phyloP scores from a whole-genome alignment of 257 asterid genomes.

The Euphrasia confusa region DNA sequence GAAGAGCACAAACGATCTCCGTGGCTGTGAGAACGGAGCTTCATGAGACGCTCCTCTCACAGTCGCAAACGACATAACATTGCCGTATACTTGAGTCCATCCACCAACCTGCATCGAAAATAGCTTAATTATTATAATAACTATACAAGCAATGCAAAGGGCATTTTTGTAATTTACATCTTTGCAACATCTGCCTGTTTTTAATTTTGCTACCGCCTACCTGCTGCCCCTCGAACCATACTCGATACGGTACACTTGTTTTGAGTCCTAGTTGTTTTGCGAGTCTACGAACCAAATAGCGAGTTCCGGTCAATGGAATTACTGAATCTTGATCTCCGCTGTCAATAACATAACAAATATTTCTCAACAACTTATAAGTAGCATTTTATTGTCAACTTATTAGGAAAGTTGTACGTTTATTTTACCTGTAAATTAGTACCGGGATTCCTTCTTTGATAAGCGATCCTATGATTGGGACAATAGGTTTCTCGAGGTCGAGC shows the following conservation, averaged over 20 bases:
- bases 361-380: not conserved
- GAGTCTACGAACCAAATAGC: slow-evolving; percentile 38
- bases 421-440: slow-evolving; percentile 63
- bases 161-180: no score
- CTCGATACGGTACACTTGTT: slow-evolving; percentile 55
- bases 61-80: slow-evolving; percentile 61
- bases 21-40: slow-evolving; percentile 75
- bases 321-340: slow-evolving; percentile 84
- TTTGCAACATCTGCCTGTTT: no score
- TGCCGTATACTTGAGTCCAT: slow-evolving; percentile 64
- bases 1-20: slow-evolving; percentile 61
- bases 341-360: slow-evolving; percentile 17
- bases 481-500: slow-evolving; percentile 60
- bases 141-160: no score
- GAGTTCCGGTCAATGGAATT: slow-evolving; percentile 63
- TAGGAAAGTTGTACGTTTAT: not conserved
- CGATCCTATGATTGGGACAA: slow-evolving; percentile 45
- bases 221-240: slow-evolving; percentile 65
- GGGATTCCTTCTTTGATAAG: slow-evolving; percentile 49
- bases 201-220: slow-evolving; percentile 29
- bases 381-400: not conserved
- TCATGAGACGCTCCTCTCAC: slow-evolving; percentile 78
- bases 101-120: slow-evolving; percentile 53
- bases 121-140: not conserved
- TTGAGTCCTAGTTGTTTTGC: slow-evolving; percentile 43